Evolutionary conservation across 176 grass and related monocot genomes (phyloP), one percentile per base, ranked within the genome.

Genomic region (Oryza coarctata): DNA sequence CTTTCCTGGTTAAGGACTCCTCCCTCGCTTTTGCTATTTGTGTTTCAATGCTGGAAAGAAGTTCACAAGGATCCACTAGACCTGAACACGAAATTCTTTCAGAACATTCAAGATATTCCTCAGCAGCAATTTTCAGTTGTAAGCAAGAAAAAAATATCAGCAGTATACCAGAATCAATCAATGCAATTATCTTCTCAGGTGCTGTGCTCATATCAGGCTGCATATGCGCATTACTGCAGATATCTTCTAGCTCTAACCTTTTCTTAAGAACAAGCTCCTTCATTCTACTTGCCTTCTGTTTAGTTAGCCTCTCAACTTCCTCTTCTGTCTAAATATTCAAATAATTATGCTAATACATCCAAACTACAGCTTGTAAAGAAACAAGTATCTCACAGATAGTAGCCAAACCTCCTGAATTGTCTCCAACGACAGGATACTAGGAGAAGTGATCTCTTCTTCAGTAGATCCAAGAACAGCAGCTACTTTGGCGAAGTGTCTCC

Each of bases 221-320:
- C 52, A 94, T 92, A 81, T 99, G 89, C 44, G 93, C 87, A 71
- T 60, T 86, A 88, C 40, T 88, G 75, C 96, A 99, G 80, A 99
- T 91, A n/a, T 72, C 89, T 92, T 99, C 96, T 65, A 99, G 87
- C 69, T 95, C 96, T 71, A 86, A 78, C 80, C 96, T 93, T 86
- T 76, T 99, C 87, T 93, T 99, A 31, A 95, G 83, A 81, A 95
- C 92, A 88, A 99, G 89, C 62, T 99, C 96, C 83, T 99, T 99
- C 93, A 99, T 99, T 91, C 93, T 89, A 80, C 87, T 90, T 55
- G 93, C 75, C 79, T 95, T 99, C 57, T 88, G 87, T 75, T 85
- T 88, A 70, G 86, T 90, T 71, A 99, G 80, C 84, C 77, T 94
- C 70, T 91, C 90, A 3, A 95, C 96, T 83, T 99, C 96, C 40